Conservation (phyloP, 2,329 filamentous ascomycete species). For the Paraphoma chrysanthemicola region DNA sequence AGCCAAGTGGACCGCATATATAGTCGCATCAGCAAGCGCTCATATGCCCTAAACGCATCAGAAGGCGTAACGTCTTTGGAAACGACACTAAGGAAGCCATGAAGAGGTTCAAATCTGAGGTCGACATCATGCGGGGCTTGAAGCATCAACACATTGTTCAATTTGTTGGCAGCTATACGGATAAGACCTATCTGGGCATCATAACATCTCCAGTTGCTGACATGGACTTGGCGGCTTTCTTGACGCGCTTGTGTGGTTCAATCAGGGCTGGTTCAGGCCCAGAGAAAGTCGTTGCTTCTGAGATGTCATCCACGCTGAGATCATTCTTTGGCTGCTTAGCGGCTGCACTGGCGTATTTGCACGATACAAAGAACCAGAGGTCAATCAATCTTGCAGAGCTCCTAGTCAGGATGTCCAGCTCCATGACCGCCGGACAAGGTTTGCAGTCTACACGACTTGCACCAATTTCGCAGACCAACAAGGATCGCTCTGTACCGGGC, state of each 20-base stretch:
- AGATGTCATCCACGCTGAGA: not conserved
- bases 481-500: too few relatives aligned
- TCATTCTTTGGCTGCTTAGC: constrained; percentile 31
- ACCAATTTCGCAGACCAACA: too few relatives aligned
- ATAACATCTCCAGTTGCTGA: constrained; percentile 33
- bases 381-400: too few relatives aligned
- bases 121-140: not conserved
- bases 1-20: not conserved
- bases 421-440: too few relatives aligned
- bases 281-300: too few relatives aligned
- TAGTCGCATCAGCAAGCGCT: not conserved
- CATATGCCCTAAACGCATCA: not conserved
- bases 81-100: not conserved
- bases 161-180: constrained; percentile 28
- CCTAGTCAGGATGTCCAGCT: too few relatives aligned
- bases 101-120: not conserved
- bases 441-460: too few relatives aligned
- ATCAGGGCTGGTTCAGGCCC: too few relatives aligned
- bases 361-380: not conserved
- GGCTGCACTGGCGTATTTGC: constrained; percentile 20
- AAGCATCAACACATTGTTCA: constrained; percentile 14
- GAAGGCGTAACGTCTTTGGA: not conserved
- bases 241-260: not conserved
- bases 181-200: constrained; percentile 28
- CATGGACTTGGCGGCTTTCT: constrained; percentile 7